Evolutionary conservation across 371 early-diverging fungal species (phyloP), one percentile per base, ranked within the genome.

Genomic region (Capillidium heterosporum): DNA sequence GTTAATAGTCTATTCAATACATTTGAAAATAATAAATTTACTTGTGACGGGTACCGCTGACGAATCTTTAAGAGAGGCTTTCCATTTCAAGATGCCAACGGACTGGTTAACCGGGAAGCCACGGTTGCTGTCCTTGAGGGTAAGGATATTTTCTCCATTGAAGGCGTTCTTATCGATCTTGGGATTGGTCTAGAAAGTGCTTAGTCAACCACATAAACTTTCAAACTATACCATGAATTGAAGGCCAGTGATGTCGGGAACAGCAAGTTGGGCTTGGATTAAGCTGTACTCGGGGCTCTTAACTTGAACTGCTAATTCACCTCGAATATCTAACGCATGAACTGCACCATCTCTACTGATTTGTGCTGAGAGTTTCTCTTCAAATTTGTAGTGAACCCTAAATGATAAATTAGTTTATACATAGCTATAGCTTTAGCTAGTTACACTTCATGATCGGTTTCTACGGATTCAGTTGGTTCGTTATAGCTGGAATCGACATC

Each of bases 281-380:
- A 69, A 74, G 47, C 80, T 70, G 42, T 62, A 65, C 7, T 67
- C 59, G 21, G 81, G 69, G 60, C 91, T 87, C 19, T 77, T 66
- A 32, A 92, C 78, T 53, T 77, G 73, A 19, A 96, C 69, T 44
- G 79, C 77, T 68, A 95, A 61, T 39, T 85, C 86, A 61, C 97
- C 97, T 67, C 88, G 88, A 42, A 94, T 83, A 50, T 96, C 93
- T 78, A 95, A 75, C 59, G 68, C 78, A 61, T 91, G 84, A 32
- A 94, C 66, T 21, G 90, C 94, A 46, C 95, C 95, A 61, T 96
- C 97, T 35, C 84, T 73, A 65, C 85, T 87, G n/a, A 86, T 81
- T 32, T 78, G 68, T 21, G 85, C 74, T 0, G 80, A 72, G 31
- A 96, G 79, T 60, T 80, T 84, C 68, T 96, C 97, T 50, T 89